Percentiles rank a stretch among this genome's conserved stretches.
Evolutionary conservation across 129 eudicot species (phyloP).

Genomic region (Arctium minus): DNA sequence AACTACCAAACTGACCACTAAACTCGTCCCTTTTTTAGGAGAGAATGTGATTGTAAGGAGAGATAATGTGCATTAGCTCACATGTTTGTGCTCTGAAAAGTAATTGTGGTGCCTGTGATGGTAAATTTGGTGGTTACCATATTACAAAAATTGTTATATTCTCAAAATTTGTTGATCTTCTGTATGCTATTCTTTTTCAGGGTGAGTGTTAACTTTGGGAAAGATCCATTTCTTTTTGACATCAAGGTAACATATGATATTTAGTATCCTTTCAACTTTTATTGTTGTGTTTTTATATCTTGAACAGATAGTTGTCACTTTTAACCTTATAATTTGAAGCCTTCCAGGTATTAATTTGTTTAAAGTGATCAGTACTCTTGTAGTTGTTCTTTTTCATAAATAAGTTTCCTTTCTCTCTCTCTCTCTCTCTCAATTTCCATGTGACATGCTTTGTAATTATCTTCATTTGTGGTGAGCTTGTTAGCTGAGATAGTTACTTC

Average conservation of each 20-base stretch:
- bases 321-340: background rate
- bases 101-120: background rate
- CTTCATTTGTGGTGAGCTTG: background rate
- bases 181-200: conserved; percentile 38
- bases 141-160: background rate
- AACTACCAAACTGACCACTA: background rate
- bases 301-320: background rate
- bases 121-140: background rate
- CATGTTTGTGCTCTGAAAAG: background rate
- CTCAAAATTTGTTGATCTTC: background rate
- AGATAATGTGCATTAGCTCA: background rate
- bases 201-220: conserved; percentile 89
- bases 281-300: background rate
- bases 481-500: background rate
- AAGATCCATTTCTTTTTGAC: conserved; percentile 78
- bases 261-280: background rate
- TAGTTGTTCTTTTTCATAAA: background rate
- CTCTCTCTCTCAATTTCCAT: background rate
- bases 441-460: background rate
- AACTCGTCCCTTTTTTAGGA: background rate
- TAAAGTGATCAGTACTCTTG: background rate
- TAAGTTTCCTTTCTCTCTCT: background rate
- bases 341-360: conserved; percentile 2
- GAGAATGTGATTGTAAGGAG: background rate
- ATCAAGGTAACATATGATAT: conserved; percentile 52